phyloP scores from a whole-genome alignment of 805 yeast genomes.

The Nakazawaea wyomingensis region DNA sequence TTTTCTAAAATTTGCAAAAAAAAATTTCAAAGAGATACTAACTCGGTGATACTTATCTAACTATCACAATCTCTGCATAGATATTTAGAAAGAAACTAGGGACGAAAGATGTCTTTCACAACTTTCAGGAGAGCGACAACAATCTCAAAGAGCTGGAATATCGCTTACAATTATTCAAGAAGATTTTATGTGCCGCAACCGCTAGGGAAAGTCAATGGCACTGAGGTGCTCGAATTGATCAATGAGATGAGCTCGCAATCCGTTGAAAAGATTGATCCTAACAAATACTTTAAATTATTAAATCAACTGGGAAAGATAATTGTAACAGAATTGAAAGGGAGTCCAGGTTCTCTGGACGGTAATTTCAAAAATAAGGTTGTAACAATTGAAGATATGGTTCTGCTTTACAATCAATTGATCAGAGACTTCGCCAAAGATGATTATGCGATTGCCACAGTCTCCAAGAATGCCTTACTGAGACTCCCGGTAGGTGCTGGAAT shows the following conservation, averaged over 20 bases:
- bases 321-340: not conserved
- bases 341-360: not conserved
- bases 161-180: not conserved
- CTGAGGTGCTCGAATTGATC: not conserved
- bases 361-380: not conserved
- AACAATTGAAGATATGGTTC: constrained; percentile 13
- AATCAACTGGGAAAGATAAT: not conserved
- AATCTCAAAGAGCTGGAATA: not conserved
- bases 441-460: constrained; percentile 21
- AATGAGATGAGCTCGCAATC: not conserved
- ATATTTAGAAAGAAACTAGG: no score
- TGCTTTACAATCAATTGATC: constrained; percentile 21
- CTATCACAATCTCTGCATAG: no score
- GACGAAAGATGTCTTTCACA: no score
- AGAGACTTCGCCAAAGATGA: constrained; percentile 21
- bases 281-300: not conserved
- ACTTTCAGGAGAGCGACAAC: no score
- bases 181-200: no score
- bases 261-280: not conserved
- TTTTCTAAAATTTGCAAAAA: no score
- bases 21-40: no score
- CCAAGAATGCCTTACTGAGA: constrained; percentile 6
- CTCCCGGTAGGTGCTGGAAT: constrained; percentile 4
- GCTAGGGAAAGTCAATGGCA: no score
- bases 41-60: no score